These are phyloP conservation scores for Penicillium sp. DNA, from an alignment of 2,329 filamentous ascomycete genomes.

Conservation along the genomic window DNA sequence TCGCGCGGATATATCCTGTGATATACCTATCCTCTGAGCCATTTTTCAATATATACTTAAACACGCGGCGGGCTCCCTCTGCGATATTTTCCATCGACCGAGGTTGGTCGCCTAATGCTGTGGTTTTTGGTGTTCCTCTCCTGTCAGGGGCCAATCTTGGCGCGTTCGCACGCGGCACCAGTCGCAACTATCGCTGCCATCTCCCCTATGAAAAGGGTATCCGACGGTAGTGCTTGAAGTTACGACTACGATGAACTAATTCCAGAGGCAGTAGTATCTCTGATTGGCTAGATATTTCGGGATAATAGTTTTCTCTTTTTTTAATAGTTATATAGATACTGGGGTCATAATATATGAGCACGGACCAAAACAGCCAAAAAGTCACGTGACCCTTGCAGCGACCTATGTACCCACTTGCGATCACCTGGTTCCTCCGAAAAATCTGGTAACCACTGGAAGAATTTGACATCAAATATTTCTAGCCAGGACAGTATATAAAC, in stretches of 20 bases:
- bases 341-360: no score
- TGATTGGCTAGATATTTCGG: slow-evolving; percentile 10
- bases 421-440: no score
- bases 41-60: slow-evolving; percentile 9
- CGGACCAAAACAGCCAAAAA: no score
- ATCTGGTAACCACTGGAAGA: no score
- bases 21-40: slow-evolving; percentile 9
- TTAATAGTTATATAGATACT: no score
- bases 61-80: slow-evolving; percentile 8
- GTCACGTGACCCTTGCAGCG: no score
- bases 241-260: slow-evolving; percentile 12
- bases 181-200: slow-evolving; percentile 11
- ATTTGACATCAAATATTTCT: no score
- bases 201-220: slow-evolving; percentile 4
- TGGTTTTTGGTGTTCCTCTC: slow-evolving; percentile 10
- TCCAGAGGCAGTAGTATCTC: slow-evolving; percentile 1
- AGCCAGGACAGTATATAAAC: no score
- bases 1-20: slow-evolving; percentile 11
- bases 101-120: slow-evolving; percentile 3
- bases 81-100: slow-evolving; percentile 8
- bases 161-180: slow-evolving; percentile 11
- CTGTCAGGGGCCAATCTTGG: slow-evolving; percentile 9
- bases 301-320: no score
- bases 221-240: slow-evolving; percentile 11
- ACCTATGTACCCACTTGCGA: no score